phyloP scores from a whole-genome alignment of 495 filamentous ascomycete genomes.

The Tetracladium marchalianum region DNA sequence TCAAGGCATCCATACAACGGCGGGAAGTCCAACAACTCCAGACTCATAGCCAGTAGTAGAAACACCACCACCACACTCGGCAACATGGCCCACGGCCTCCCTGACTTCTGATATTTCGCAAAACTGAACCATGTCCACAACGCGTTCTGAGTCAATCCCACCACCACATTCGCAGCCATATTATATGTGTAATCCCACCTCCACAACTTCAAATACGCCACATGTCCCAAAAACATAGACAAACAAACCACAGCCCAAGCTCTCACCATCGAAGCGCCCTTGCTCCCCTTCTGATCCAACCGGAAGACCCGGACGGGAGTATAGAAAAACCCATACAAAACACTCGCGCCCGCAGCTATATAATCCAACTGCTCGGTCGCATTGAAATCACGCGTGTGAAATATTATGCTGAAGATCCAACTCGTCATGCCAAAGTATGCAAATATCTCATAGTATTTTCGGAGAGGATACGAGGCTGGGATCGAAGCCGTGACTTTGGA shows the following conservation, averaged over 20 bases:
- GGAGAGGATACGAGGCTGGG: conserved; percentile 62
- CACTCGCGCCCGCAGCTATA: conserved; percentile 83
- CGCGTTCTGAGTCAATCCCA: conserved; percentile 70
- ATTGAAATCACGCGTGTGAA: conserved; percentile 80
- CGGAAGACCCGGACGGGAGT: conserved; percentile 72
- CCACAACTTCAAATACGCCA: conserved; percentile 75
- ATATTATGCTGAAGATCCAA: conserved; percentile 83
- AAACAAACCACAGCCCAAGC: conserved; percentile 68
- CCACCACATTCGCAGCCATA: conserved; percentile 85
- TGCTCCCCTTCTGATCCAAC: conserved; percentile 53
- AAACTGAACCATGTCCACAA: conserved; percentile 84
- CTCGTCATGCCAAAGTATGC: conserved; percentile 71
- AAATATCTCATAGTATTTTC: conserved; percentile 70
- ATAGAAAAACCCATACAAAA: conserved; percentile 85
- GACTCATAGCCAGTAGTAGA: conserved; percentile 86
- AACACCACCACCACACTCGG: conserved; percentile 88
- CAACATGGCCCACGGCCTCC: conserved; percentile 74
- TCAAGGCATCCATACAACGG: conserved; percentile 75
- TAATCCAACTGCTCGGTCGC: conserved; percentile 92
- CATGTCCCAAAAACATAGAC: conserved; percentile 62
- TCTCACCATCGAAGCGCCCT: conserved; percentile 49
- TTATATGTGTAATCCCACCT: conserved; percentile 96
- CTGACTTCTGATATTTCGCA: conserved; percentile 55
- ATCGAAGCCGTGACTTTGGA: conserved; percentile 55
- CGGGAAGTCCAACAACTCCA: conserved; percentile 91